Evolutionary conservation across 2,329 filamentous ascomycete genomes (phyloP).

Genomic region (Trichoderma semiorbis): DNA sequence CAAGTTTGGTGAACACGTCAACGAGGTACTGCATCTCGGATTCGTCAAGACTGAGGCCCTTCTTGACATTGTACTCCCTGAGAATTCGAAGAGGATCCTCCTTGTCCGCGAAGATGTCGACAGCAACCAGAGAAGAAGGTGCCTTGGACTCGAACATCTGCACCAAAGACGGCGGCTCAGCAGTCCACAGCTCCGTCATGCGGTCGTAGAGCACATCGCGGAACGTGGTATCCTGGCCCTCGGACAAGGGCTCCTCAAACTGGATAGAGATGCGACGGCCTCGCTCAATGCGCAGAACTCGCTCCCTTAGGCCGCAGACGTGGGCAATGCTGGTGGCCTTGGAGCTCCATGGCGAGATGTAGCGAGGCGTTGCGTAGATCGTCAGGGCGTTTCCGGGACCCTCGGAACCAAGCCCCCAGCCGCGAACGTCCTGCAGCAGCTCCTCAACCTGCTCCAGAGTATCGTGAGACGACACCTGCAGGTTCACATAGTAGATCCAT

Average conservation of each 20-base stretch:
- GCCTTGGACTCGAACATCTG: conserved; percentile 73
- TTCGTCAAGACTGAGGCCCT: conserved; percentile 81
- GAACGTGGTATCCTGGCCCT: conserved; percentile 51
- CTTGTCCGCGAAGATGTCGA: conserved; percentile 67
- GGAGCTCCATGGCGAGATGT: conserved; percentile 95
- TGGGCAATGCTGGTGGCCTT: conserved; percentile 92
- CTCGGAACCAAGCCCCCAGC: conserved; percentile 26
- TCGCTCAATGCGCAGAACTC: conserved; percentile 77
- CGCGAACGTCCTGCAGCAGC: conserved; percentile 42
- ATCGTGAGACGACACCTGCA: conserved; percentile 44
- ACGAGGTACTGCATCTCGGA: conserved; percentile 93
- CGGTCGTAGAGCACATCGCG: conserved; percentile 80
- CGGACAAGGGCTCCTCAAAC: conserved; percentile 46
- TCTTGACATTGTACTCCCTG: conserved; percentile 75
- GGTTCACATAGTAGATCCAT: conserved; percentile 66
- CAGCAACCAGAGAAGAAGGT: conserved; percentile 63
- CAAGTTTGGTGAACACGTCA: conserved; percentile 46
- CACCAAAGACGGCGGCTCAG: conserved; percentile 63
- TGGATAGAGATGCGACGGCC: conserved; percentile 72
- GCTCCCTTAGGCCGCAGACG: conserved; percentile 74
- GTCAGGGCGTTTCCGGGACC: conserved; percentile 48
- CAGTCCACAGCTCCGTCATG: conserved; percentile 84
- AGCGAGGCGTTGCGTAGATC: conserved; percentile 75
- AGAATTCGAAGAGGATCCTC: conserved; percentile 67
- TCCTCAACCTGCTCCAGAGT: conserved; percentile 46